These are phyloP conservation scores for Tritrichomonas musculus DNA, from an alignment of 208 protist species.

Conservation along the genomic window DNA sequence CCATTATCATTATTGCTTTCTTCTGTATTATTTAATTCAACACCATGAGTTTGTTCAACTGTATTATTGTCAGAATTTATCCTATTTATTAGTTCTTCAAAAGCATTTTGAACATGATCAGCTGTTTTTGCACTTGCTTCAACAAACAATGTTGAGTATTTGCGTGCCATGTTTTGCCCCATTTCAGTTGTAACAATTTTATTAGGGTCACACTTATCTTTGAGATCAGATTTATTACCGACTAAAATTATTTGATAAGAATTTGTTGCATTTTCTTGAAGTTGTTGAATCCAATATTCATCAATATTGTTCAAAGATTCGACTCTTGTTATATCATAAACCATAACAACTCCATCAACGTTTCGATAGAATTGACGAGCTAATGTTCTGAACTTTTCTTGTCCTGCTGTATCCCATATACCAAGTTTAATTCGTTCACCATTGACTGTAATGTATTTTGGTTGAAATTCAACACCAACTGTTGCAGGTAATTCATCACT, in stretches of 20 bases:
- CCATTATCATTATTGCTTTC: too few species aligned
- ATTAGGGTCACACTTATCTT: background rate
- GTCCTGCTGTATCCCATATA: slow-evolving; percentile 36
- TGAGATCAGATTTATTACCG: background rate
- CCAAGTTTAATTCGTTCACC: background rate
- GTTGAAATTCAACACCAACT: slow-evolving; percentile 11
- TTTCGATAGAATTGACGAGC: slow-evolving; percentile 29
- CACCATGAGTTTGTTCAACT: too few species aligned
- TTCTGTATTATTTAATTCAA: too few species aligned
- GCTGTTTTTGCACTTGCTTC: slow-evolving; percentile 19
- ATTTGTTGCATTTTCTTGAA: background rate
- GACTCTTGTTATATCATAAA: slow-evolving; percentile 18
- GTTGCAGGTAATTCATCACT: background rate
- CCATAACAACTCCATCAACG: background rate
- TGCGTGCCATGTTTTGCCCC: background rate
- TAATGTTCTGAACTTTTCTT: slow-evolving; percentile 34
- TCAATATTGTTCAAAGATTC: background rate
- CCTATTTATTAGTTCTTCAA: background rate
- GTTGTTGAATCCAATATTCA: background rate
- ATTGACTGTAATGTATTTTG: background rate
- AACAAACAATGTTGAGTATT: background rate
- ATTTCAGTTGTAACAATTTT: background rate
- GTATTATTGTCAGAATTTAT: too few species aligned
- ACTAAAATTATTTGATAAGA: background rate
- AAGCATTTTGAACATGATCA: background rate